Percentiles rank a stretch among this genome's conserved stretches.
phyloP scores from a whole-genome alignment of 345 rosid genomes.

The Capsella bursapastoris region DNA sequence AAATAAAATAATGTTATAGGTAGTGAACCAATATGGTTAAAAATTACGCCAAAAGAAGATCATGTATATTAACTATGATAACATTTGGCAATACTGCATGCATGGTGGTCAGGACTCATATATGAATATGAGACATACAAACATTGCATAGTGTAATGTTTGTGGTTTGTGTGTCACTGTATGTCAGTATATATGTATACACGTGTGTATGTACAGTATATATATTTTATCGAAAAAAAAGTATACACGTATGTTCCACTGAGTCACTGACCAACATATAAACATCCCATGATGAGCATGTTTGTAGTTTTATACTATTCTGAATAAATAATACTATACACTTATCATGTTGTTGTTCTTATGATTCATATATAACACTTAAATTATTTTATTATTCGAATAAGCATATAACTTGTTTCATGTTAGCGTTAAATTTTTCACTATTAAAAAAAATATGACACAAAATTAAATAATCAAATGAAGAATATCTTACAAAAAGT shows the following conservation, averaged over 20 bases:
- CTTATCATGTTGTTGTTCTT: conserved; percentile 13
- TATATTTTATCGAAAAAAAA: neutral
- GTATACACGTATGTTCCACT: conserved; percentile 31
- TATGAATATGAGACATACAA: conserved; percentile 16
- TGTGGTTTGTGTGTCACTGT: conserved; percentile 35
- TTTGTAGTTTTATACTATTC: conserved; percentile 6
- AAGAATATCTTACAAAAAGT: neutral
- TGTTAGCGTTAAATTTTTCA: neutral
- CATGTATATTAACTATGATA: neutral
- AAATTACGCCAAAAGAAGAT: conserved; percentile 4
- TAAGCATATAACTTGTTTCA: neutral
- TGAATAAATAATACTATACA: neutral
- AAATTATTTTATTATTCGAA: neutral
- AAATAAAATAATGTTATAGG: neutral
- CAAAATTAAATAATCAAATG: neutral
- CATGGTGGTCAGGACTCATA: neutral
- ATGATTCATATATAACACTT: conserved; percentile 11
- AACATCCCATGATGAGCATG: conserved; percentile 38
- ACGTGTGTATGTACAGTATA: neutral
- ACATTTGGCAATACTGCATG: neutral
- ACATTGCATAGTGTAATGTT: conserved; percentile 41
- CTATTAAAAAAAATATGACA: neutral
- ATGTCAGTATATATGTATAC: conserved; percentile 10
- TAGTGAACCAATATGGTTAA: conserved; percentile 4
- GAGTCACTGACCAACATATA: neutral